Conservation (phyloP, 805 yeast species). For the Cyberlindnera euphorbiae region DNA sequence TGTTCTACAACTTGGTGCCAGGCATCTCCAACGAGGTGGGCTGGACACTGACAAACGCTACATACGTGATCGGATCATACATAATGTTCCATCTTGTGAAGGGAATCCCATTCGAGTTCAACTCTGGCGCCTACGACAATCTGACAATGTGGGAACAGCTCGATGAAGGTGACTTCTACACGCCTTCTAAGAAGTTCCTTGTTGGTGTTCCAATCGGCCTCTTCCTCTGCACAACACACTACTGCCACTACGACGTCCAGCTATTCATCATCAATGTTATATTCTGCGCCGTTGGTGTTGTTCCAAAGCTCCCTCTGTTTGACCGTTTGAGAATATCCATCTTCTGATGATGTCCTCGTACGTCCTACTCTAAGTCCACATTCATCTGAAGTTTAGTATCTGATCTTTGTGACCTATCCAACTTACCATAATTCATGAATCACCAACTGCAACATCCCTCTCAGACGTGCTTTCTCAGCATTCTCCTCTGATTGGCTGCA, state of each 20-base stretch:
- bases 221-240: conserved; percentile 84
- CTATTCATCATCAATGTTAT: conserved; percentile 69
- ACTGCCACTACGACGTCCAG: conserved; percentile 76
- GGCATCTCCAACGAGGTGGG: conserved; percentile 77
- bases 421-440: too few species aligned
- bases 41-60: conserved; percentile 91
- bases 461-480: too few species aligned
- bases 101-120: conserved; percentile 96
- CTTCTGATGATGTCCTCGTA: conserved; percentile 11
- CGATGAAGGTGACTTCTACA: conserved; percentile 92
- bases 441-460: too few species aligned
- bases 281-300: conserved; percentile 79
- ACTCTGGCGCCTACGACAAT: conserved; percentile 92
- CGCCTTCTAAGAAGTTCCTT: conserved; percentile 91
- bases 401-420: too few species aligned
- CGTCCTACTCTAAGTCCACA: neutral
- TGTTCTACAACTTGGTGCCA: conserved; percentile 75
- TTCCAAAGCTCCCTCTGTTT: conserved; percentile 84
- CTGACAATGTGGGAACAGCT: conserved; percentile 98
- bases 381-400: too few species aligned
- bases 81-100: conserved; percentile 95
- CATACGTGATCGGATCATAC: conserved; percentile 87
- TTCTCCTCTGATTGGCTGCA: too few species aligned
- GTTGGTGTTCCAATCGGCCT: conserved; percentile 89
- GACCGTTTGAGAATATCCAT: conserved; percentile 65